A percentile compares a stretch with the other conserved stretches of the same genome.
Conservation (phyloP, 73 alveolate species). For the Tetrahymena elliotti region DNA sequence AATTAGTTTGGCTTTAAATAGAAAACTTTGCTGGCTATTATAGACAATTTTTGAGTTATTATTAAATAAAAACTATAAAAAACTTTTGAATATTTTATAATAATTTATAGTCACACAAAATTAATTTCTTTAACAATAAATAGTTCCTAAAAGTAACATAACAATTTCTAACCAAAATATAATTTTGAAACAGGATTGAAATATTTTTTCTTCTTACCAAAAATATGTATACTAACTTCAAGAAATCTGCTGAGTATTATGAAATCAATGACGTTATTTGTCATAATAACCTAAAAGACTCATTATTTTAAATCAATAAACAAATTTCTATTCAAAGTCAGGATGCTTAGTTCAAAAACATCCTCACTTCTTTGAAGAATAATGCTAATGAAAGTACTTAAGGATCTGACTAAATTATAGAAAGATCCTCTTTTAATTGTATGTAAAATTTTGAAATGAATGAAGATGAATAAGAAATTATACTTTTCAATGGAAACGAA, state of each 20-base stretch:
- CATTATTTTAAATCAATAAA: neutral
- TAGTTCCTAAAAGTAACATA: neutral
- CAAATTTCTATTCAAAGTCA: neutral
- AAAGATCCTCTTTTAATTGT: neutral
- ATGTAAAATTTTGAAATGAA: neutral
- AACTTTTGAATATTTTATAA: neutral
- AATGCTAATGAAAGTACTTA: neutral
- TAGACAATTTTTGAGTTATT: neutral
- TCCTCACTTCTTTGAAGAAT: neutral
- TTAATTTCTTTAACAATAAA: neutral
- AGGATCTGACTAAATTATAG: neutral
- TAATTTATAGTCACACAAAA: neutral
- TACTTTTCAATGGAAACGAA: neutral
- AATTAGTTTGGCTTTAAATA: neutral
- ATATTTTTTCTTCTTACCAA: neutral
- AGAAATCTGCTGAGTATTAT: neutral
- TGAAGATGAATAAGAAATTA: neutral
- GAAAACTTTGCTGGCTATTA: neutral
- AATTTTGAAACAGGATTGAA: neutral
- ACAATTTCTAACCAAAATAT: neutral
- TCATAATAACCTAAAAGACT: neutral
- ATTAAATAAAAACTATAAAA: too few relatives aligned
- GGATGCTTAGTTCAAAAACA: neutral
- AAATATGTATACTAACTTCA: neutral
- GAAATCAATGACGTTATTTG: neutral